phyloP scores from a whole-genome alignment of 169 alveolate species.

The Cryptosporidium andersoni region DNA sequence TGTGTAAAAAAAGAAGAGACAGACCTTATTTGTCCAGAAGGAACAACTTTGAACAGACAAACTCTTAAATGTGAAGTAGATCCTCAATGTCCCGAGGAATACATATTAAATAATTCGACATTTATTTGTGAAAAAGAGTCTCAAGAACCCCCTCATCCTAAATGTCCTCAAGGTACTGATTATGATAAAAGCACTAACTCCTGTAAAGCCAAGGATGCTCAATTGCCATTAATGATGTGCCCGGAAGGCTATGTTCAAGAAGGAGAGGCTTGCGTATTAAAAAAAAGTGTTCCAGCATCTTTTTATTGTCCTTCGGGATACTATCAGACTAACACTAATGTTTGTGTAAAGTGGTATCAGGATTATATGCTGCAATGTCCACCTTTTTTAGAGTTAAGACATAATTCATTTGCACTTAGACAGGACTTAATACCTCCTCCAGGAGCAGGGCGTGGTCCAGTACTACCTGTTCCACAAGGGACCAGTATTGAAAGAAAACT shows the following conservation, averaged over 20 bases:
- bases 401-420: conserved; percentile 41
- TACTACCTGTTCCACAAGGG: conserved; percentile 4
- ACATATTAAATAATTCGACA: conserved; percentile 35
- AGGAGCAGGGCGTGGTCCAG: conserved; percentile 67
- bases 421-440: conserved; percentile 66
- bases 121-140: conserved; percentile 34
- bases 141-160: conserved; percentile 55
- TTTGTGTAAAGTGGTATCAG: conserved; percentile 65
- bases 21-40: conserved; percentile 61
- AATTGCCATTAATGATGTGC: conserved; percentile 64
- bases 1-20: conserved; percentile 43
- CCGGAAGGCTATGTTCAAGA: conserved; percentile 64
- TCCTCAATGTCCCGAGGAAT: conserved; percentile 38
- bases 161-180: conserved; percentile 69
- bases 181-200: conserved; percentile 40
- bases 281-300: conserved; percentile 61
- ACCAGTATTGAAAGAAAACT: conserved; percentile 20
- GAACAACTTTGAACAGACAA: conserved; percentile 16
- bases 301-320: conserved; percentile 54
- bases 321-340: conserved; percentile 56
- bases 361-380: conserved; percentile 68
- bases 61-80: conserved; percentile 61
- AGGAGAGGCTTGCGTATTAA: conserved; percentile 59
- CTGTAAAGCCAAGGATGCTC: conserved; percentile 60
- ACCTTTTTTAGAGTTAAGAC: conserved; percentile 39